Evolutionary conservation across 371 early-diverging fungal species (phyloP).

Genomic region (Mucor irregularis): DNA sequence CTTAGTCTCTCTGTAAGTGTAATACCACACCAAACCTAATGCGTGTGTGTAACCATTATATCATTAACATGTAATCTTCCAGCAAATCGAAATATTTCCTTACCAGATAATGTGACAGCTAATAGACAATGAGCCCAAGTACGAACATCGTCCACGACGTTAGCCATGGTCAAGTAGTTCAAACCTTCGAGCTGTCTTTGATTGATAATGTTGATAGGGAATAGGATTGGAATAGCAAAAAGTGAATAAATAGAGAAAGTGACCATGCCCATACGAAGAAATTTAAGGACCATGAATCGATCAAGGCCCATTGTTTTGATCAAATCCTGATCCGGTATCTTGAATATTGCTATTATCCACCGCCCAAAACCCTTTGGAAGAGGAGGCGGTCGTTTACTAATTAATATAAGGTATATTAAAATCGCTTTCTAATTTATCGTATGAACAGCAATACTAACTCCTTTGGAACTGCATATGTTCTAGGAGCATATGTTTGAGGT

Average conservation of each 20-base stretch:
- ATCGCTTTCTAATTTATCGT: neutral
- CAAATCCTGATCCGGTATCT: conserved; percentile 56
- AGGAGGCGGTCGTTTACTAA: conserved; percentile 60
- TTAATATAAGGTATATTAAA: neutral
- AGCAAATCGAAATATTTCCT: conserved; percentile 9
- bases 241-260: conserved; percentile 59
- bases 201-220: conserved; percentile 65
- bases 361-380: conserved; percentile 50
- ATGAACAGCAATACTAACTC: conserved; percentile 33
- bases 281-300: conserved; percentile 77
- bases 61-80: neutral
- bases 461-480: conserved; percentile 66
- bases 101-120: conserved; percentile 60
- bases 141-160: conserved; percentile 49
- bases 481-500: conserved; percentile 68
- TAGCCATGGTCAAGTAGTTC: conserved; percentile 63
- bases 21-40: conserved; percentile 40
- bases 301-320: conserved; percentile 71
- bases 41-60: neutral
- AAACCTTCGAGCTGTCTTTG: conserved; percentile 46
- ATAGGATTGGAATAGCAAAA: conserved; percentile 62
- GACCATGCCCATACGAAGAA: conserved; percentile 60
- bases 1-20: conserved; percentile 63
- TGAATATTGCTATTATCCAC: conserved; percentile 67
- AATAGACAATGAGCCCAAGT: conserved; percentile 74